Base-by-base conservation (phyloP, 2,329 filamentous ascomycete species). In the Niveomyces coronatus region DNA sequence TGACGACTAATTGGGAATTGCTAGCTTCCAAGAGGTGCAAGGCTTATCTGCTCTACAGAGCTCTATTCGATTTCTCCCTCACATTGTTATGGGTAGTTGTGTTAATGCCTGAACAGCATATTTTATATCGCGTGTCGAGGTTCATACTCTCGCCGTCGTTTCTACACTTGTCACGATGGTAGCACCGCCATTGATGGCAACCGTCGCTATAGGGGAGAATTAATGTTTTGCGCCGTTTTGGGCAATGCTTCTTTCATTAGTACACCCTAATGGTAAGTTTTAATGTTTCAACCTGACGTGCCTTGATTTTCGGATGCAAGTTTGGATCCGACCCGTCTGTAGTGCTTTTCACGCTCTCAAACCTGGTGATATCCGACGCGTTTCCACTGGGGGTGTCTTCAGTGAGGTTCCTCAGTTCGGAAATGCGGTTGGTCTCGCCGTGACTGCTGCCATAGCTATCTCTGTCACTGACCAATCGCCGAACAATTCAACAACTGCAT, bases 301-400 rank as follows among this genome's bases (percentile, higher is more conserved):
- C n/a, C n/a, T n/a, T n/a, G 11, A 17, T 31, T 7, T 33, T 10
- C 10, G 4, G 6, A 3, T 4, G n/a, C 9, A 19, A 19, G 11
- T 9, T 7, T 3, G 13, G 15, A 17, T 8, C 31, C 23, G 9
- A 33, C n/a, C 14, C 15, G 13, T 23, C 5, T 10, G 2, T 31
- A 53, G 67, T 71, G 0, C 56, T 78, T 1, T 78, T 74, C 46
- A 77, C 70, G 0, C 65, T 76, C 0, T 70, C 65, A 0, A 62
- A 68, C 29, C 59, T 78, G 2, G 60, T 76, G 4, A 68, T 78
- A 3, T 66, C 67, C 0, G 65, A 71, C 18, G 66, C 63, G 1
- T 76, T 76, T 42, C 70, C 71, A 75, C 72, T 0, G 74, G 74
- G 0, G 74, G 68, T 0, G 70, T 79, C 0, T 79, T 79, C 53